These are phyloP conservation scores for Bassia scoparia DNA, from an alignment of 148 eudicot species.

Conservation along the genomic window DNA sequence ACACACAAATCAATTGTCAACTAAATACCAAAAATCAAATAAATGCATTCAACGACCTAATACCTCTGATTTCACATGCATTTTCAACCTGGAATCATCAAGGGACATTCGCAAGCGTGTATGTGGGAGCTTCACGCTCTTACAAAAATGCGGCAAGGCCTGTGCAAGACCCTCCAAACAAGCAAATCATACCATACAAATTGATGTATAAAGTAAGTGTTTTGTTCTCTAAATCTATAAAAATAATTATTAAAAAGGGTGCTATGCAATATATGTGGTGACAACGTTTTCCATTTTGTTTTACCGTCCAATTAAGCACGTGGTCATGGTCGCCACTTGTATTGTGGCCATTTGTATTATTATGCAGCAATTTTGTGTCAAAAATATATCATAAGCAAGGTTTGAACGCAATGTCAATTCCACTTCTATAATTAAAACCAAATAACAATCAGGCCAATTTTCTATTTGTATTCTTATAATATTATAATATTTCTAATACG, in stretches of 20 bases:
- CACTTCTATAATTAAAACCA: too few relatives aligned
- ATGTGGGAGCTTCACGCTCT: conserved; percentile 70
- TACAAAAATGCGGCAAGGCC: conserved; percentile 65
- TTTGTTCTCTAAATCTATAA: not conserved
- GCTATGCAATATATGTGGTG: too few relatives aligned
- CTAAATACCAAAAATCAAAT: not conserved
- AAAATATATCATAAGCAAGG: too few relatives aligned
- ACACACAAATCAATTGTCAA: not conserved
- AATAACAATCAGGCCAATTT: too few relatives aligned
- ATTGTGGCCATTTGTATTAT: too few relatives aligned
- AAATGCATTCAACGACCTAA: not conserved
- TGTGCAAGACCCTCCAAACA: conserved; percentile 87
- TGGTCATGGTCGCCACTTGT: too few relatives aligned
- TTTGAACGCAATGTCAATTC: too few relatives aligned
- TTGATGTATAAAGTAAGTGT: not conserved
- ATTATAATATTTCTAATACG: too few relatives aligned
- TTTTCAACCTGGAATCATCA: conserved; percentile 53
- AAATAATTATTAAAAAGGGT: not conserved
- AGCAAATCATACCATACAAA: conserved; percentile 88
- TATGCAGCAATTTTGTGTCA: too few relatives aligned
- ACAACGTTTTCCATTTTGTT: too few relatives aligned
- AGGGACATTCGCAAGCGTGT: conserved; percentile 42
- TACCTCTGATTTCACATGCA: conserved; percentile 93
- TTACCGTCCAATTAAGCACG: too few relatives aligned
- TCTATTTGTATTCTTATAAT: too few relatives aligned